These are phyloP conservation scores for Pseudocercospora eumusae DNA, from an alignment of 2,329 filamentous ascomycete genomes.

Conservation along the genomic window DNA sequence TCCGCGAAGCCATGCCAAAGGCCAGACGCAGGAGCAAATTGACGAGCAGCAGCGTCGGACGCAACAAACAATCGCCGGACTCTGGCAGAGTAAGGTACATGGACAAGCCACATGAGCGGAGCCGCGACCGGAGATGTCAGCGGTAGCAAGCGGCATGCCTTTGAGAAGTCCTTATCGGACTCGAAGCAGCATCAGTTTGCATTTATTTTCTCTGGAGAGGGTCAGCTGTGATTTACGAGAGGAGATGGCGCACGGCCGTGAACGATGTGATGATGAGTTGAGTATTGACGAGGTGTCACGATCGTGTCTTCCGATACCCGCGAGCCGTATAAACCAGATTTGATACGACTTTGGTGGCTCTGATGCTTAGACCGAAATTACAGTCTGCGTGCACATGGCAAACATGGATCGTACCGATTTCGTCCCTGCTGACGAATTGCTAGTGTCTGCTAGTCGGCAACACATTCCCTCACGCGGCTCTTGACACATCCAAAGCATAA, in stretches of 20 bases:
- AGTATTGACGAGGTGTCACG: background rate
- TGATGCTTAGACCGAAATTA: background rate
- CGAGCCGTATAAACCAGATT: conserved; percentile 10
- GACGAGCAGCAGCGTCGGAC: conserved; percentile 61
- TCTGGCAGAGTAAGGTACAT: conserved; percentile 49
- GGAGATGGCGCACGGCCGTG: background rate
- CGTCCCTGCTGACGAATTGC: background rate
- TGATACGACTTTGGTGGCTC: background rate
- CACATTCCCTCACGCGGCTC: background rate
- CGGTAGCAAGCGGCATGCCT: background rate
- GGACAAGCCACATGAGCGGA: conserved; percentile 18
- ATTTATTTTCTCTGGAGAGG: background rate
- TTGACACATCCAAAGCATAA: background rate
- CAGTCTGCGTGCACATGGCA: background rate
- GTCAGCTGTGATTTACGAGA: background rate
- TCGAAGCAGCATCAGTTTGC: conserved; percentile 4
- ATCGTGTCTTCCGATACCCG: background rate
- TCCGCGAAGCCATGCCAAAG: conserved; percentile 59
- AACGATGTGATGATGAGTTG: conserved; percentile 8
- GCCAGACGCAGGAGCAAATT: conserved; percentile 65
- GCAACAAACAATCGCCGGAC: conserved; percentile 58
- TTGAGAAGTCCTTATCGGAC: background rate
- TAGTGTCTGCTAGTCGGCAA: background rate
- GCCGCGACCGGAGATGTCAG: background rate
- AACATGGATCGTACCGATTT: background rate